Evolutionary conservation across 2,329 filamentous ascomycete species (phyloP).

Genomic region (Ascochyta clinopodiicola): DNA sequence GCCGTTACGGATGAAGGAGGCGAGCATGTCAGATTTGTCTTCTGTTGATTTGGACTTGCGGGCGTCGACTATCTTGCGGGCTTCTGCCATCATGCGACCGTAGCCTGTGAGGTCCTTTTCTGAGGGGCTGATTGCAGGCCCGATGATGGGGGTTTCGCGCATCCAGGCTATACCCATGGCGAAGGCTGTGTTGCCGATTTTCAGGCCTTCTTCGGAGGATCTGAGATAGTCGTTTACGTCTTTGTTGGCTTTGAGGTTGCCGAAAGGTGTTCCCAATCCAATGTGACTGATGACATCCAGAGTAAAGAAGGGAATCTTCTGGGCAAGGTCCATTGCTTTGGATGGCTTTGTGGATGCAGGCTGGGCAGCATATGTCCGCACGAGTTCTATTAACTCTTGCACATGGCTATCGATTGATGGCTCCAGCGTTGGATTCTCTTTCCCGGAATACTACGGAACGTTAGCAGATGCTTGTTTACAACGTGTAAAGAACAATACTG

Average conservation of each 20-base stretch:
- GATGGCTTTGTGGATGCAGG: conserved; percentile 29
- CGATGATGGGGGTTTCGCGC: conserved; percentile 31
- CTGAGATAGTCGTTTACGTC: conserved; percentile 57
- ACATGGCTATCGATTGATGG: conserved; percentile 57
- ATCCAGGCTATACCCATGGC: conserved; percentile 39
- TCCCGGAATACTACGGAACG: conserved; percentile 57
- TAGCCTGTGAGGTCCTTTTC: conserved; percentile 47
- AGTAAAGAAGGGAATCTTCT: conserved; percentile 60
- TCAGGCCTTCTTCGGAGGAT: conserved; percentile 50
- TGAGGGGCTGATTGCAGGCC: conserved; percentile 37
- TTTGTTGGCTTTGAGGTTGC: conserved; percentile 57
- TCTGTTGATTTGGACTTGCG: conserved; percentile 54
- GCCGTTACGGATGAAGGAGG: conserved; percentile 58
- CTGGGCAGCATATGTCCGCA: conserved; percentile 55
- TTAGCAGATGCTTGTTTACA: conserved; percentile 9
- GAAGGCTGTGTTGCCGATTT: conserved; percentile 36
- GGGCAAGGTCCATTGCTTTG: conserved; percentile 55
- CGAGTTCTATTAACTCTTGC: conserved; percentile 55
- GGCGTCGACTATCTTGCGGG: conserved; percentile 42
- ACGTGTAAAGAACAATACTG: conserved; percentile 1
- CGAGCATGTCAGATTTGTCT: conserved; percentile 60
- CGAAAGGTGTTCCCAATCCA: conserved; percentile 60
- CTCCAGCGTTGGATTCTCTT: conserved; percentile 61
- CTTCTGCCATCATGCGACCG: conserved; percentile 44
- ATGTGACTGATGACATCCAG: conserved; percentile 64